phyloP scores from a whole-genome alignment of 2,329 filamentous ascomycete genomes.

The Talaromyces islandicus region DNA sequence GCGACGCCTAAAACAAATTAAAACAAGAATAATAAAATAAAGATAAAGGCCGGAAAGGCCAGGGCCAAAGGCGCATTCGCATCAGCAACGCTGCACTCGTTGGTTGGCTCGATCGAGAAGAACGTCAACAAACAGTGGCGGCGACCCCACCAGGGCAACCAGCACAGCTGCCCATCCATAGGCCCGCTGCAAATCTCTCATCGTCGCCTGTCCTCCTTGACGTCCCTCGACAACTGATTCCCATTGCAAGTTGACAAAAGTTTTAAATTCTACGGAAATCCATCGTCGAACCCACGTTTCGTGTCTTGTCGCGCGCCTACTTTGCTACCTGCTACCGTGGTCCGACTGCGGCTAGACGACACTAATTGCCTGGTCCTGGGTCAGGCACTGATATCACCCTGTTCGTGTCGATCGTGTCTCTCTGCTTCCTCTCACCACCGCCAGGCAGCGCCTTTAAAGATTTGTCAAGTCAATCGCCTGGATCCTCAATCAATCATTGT shows the following conservation, averaged over 20 bases:
- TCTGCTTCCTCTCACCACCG: not conserved
- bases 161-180: not conserved
- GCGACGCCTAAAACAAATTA: not conserved
- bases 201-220: not conserved
- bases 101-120: not conserved
- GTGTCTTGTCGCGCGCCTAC: not conserved
- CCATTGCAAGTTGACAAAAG: not conserved
- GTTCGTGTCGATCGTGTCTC: not conserved
- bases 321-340: not conserved
- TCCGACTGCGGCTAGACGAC: not conserved
- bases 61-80: no score
- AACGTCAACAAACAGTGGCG: not conserved
- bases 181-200: not conserved
- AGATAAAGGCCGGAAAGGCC: no score
- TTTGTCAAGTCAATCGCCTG: not conserved
- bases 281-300: not conserved
- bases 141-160: not conserved
- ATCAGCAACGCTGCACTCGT: no score
- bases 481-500: not conserved
- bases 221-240: not conserved
- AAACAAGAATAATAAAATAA: no score
- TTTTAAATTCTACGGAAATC: not conserved
- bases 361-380: not conserved
- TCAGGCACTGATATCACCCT: not conserved
- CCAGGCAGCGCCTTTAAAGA: not conserved